Evolutionary conservation across 2,329 filamentous ascomycete genomes (phyloP), one percentile per base, ranked within the genome.

Genomic region (Cordyceps pruinosa): DNA sequence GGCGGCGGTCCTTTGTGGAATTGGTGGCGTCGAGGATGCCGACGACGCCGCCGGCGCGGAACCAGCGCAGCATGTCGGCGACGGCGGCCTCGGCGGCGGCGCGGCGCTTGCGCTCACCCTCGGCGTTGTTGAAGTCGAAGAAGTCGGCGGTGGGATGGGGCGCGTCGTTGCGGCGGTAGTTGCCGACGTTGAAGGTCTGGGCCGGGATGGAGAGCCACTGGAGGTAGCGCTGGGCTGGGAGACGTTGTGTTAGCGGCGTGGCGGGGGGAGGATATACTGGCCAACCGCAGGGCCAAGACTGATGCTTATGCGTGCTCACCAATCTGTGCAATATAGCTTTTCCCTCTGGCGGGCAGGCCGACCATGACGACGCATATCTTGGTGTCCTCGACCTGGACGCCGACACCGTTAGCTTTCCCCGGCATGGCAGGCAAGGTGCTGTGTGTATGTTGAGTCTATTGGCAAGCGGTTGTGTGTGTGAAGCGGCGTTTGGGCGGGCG

Each of bases 291-390:
- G n/a, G n/a, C n/a, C n/a, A n/a, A n/a, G n/a, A n/a, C n/a, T n/a
- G n/a, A n/a, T n/a, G n/a, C n/a, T n/a, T n/a, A n/a, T n/a, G n/a
- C n/a, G n/a, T n/a, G 70, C 77, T 68, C 78, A 94, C 92, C 91
- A 83, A 97, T 97, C 69, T 96, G 91, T 64, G 94, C 93, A 70
- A 99, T 97, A 72, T 96, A 85, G 77, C 90, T 96, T 82, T 99
- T 99, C 68, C 94, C 94, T 65, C 94, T 82, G 60, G 94, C 94
- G 56, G 94, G 94, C 70, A 99, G 80, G 64, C 94, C 94, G 60
- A 99, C 94, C 94, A 99, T 97, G 66, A 99, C 91, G 62, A 99
- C 92, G 73, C 93, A 97, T 77, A 99, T 95, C 72, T 89, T 90
- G 60, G 90, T 93, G 73, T 97, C 91, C 78, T 97, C 93, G 66